Base-by-base conservation (phyloP, 2,329 filamentous ascomycete species). In the Phialophora chinensis region DNA sequence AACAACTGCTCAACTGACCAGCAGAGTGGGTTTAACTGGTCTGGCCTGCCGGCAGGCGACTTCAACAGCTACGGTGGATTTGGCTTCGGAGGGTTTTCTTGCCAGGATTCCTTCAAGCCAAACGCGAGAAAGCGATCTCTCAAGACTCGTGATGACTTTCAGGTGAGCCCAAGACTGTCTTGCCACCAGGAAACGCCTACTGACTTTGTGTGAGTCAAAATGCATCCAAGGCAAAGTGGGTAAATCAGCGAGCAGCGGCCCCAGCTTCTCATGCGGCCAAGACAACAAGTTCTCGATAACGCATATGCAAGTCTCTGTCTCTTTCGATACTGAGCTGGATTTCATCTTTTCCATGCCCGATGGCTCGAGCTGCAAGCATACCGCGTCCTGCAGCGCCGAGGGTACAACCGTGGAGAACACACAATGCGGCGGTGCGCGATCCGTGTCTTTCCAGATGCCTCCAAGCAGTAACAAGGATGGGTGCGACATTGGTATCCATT, bases 371-470 rank as follows among this genome's bases (percentile, higher is more conserved):
- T 98, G 94, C 88, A 94, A 91, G 82, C 90, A 96, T 74, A 88
- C 87, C 69, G 82, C 86, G 71, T 76, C 83, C 60, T 96, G 92
- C 86, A 86, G 84, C 70, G 82, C 84, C 63, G 81, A 84, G 17
- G 91, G 91, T 74, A 89, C 87, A 66, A 86, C 85, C 55, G 84
- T 97, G 74, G 81, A 87, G 80, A 97, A 97, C 86, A 87, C 83
- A 68, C 92, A 97, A 85, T 98, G 94, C 78, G 94, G 93, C 86
- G 93, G 93, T 79, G 93, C 94, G 71, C 92, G 86, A 77, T 88
- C 87, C 65, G 92, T 97, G 68, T 88, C 86, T 62, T 88, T 97
- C 77, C 81, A 84, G 70, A 79, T 86, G 66, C 87, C 89, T 75
- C 81, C 86, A 69, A 78, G 84, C 61, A 79, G 77, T 69, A 83